Base-by-base conservation (phyloP, 1,284 basidiomycete species). In the Athelia sp. region DNA sequence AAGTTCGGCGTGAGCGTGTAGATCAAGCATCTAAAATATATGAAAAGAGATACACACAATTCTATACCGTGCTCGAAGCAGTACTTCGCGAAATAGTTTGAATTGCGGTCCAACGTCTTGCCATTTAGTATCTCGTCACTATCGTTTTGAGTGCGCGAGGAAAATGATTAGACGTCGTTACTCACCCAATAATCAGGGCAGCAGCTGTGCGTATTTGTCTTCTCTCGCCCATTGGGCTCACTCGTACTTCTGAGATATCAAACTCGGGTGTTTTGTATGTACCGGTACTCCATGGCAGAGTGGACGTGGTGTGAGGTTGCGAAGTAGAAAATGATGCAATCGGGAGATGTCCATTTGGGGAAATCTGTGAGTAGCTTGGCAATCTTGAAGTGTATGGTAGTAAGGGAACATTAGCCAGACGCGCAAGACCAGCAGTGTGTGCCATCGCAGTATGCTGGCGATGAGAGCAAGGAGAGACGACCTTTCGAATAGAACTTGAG, bases 21-120 rank as follows among this genome's bases (percentile, higher is more conserved):
- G n/a, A n/a, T n/a, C n/a, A n/a, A n/a, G n/a, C n/a, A n/a, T n/a
- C n/a, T n/a, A n/a, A n/a, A n/a, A n/a, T n/a, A n/a, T n/a, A n/a
- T n/a, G n/a, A 19, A 47, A 45, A 26, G 19, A 40, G 45, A 31
- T n/a, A 68, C 86, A 67, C 70, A 91, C 87, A 95, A 68, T 52
- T 93, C 83, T 45, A 95, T 82, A 0, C 91, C 93, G 38, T 90
- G 79, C 59, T 93, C 87, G 63, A 96, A 96, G 64, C 88, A 93
- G 63, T 81, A 93, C 64, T 81, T 81, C 26, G 91, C 91, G 61
- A 93, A 91, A 67, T 82, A 87, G 63, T 90, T 80, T 3, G 85
- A 87, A 66, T 97, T 98, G 17, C 81, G 77, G 67, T 98, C 94
- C 51, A 84, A 81, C 1, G 92, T 93, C 71, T 93, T 94, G 45